Base-by-base conservation (phyloP, 176 grass and related monocot species). In the Chloris gayana region DNA sequence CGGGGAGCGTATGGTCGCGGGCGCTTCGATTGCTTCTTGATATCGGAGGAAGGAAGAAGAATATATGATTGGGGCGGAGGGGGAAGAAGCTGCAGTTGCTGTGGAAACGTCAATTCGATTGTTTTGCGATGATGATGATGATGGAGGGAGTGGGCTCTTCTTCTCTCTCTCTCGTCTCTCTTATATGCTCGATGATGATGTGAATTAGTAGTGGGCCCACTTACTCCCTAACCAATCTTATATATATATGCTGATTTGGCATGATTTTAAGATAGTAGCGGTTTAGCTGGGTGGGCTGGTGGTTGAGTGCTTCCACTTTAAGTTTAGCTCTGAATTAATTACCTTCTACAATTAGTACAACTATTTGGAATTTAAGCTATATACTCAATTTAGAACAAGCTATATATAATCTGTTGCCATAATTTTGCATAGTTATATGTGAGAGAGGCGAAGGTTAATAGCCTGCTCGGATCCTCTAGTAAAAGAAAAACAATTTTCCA, bases 1-100 rank as follows among this genome's bases (percentile, higher is more conserved):
- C 44, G 73, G 66, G 7, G 46, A 66, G 31, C 67, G 56, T 59
- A 72, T 78, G 85, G 56, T 71, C 3, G 32, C 19, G 69, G n/a
- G 31, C 35, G 68, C 9, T 24, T 24, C 4, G 54, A n/a, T 70
- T 39, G 72, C 32, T 86, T 29, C 49, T 78, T 65, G 56, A 25
- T 26, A 47, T 19, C 15, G 26, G n/a, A 21, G 14, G 2, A 17
- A 32, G 35, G 67, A 46, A 14, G 64, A 31, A 3, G 60, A 14
- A 17, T 1, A 42, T 26, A 78, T 67, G 70, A 78, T 78, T 83
- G 73, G 54, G 63, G 72, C 44, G 67, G 19, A 47, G 67, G 59
- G 38, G 10, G 31, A 53, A 33, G 37, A 18, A 24, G 30, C 30
- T 18, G 50, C 47, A 18, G 60, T 21, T n/a, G 41, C 38, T 17